Conservation (phyloP, 768 basidiomycete genomes). For the Hygrophoropsis aurantiaca region DNA sequence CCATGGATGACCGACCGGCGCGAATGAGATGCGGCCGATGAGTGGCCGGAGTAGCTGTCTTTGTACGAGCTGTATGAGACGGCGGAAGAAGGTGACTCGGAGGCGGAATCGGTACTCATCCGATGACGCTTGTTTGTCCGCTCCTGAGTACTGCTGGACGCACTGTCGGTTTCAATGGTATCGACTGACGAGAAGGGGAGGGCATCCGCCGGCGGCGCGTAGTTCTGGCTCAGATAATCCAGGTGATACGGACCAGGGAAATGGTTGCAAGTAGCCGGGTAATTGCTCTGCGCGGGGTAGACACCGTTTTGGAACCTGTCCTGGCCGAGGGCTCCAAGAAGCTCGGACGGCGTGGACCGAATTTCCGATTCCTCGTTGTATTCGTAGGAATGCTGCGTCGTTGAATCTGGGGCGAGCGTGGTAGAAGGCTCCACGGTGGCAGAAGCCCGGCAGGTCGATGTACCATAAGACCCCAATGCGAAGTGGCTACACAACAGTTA, state of each 20-base stretch:
- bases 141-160: too few relatives aligned
- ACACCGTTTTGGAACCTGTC: conserved; percentile 20
- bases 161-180: conserved; percentile 40
- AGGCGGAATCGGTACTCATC: too few relatives aligned
- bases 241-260: conserved; percentile 78
- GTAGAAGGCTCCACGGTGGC: conserved; percentile 62
- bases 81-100: too few relatives aligned
- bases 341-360: conserved; percentile 47
- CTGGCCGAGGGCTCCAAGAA: conserved; percentile 45
- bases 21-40: too few relatives aligned
- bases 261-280: conserved; percentile 37
- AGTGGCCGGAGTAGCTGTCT: too few relatives aligned
- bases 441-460: conserved; percentile 76
- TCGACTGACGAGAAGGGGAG: conserved; percentile 56
- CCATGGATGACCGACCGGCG: too few relatives aligned
- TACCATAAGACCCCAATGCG: conserved; percentile 89
- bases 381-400: conserved; percentile 56
- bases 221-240: conserved; percentile 62
- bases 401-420: conserved; percentile 69
- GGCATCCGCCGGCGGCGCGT: conserved; percentile 44
- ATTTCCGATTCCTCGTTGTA: conserved; percentile 43
- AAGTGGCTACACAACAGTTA: too few relatives aligned
- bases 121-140: too few relatives aligned
- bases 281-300: conserved; percentile 27
- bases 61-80: too few relatives aligned